A percentile compares a stretch with the other conserved stretches of the same genome.
Conservation (phyloP, 192 early-diverging fungal genomes). For the Piromyces sp. region DNA sequence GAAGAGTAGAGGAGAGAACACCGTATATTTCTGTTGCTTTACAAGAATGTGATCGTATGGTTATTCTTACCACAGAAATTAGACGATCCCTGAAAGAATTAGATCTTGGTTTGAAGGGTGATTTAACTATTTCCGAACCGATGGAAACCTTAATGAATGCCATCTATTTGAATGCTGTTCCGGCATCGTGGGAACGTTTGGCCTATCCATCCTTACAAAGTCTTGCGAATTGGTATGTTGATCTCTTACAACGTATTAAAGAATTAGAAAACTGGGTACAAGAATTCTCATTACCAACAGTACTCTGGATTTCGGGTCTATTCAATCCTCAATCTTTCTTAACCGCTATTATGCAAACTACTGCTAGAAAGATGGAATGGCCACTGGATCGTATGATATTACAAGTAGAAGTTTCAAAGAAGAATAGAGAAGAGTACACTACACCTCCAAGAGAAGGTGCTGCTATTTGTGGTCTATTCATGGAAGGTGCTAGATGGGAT, state of each 20-base stretch:
- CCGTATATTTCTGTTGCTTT: slow-evolving; percentile 48
- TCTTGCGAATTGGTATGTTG: slow-evolving; percentile 34
- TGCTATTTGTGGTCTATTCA: slow-evolving; percentile 40
- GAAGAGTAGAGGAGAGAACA: slow-evolving; percentile 41
- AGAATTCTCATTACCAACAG: slow-evolving; percentile 40
- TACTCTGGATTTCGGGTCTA: slow-evolving; percentile 39
- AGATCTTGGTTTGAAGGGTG: slow-evolving; percentile 42
- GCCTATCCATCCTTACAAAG: slow-evolving; percentile 41
- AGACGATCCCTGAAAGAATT: slow-evolving; percentile 38
- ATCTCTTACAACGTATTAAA: slow-evolving; percentile 41
- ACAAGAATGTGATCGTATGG: slow-evolving; percentile 47
- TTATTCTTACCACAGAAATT: slow-evolving; percentile 38
- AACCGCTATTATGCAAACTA: slow-evolving; percentile 52
- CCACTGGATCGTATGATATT: slow-evolving; percentile 44
- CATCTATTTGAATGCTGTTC: slow-evolving; percentile 36
- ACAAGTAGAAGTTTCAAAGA: slow-evolving; percentile 45
- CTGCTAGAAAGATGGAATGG: slow-evolving; percentile 47
- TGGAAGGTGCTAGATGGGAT: slow-evolving; percentile 52
- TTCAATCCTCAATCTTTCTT: slow-evolving; percentile 56
- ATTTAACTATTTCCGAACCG: slow-evolving; percentile 42
- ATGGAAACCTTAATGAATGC: slow-evolving; percentile 48
- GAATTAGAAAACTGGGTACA: slow-evolving; percentile 45
- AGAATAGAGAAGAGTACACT: slow-evolving; percentile 38
- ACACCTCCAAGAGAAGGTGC: slow-evolving; percentile 44
- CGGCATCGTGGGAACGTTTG: slow-evolving; percentile 39